Conservation (phyloP, 192 early-diverging fungal genomes). For the Diversispora epigaea region DNA sequence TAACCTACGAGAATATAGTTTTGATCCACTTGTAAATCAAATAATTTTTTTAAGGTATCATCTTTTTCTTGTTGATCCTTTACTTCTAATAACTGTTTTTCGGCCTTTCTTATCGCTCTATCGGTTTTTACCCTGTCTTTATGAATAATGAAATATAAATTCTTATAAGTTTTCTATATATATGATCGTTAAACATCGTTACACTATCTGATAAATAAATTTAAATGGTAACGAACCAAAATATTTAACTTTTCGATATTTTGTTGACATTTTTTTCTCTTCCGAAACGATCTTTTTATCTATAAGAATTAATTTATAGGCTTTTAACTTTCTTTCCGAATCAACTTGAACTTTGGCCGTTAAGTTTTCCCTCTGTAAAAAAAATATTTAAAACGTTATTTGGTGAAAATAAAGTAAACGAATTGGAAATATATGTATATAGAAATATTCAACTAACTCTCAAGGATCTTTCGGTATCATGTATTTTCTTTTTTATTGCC, state of each 20-base stretch:
- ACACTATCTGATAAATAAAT: neutral
- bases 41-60: constrained; percentile 32
- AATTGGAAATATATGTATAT: constrained; percentile 5
- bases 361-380: constrained; percentile 34
- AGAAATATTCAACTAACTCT: neutral
- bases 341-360: constrained; percentile 42
- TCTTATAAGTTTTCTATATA: neutral
- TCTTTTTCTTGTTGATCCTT: constrained; percentile 36
- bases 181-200: neutral
- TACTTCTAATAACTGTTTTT: constrained; percentile 35
- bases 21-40: constrained; percentile 38
- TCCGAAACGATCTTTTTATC: constrained; percentile 45
- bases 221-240: constrained; percentile 42
- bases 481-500: constrained; percentile 47
- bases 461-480: constrained; percentile 41
- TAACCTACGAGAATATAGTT: constrained; percentile 37
- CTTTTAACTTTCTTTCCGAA: constrained; percentile 43
- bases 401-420: neutral
- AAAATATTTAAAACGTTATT: neutral
- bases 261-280: constrained; percentile 45
- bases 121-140: constrained; percentile 50
- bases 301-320: constrained; percentile 43
- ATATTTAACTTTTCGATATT: constrained; percentile 51
- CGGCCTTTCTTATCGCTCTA: constrained; percentile 41
- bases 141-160: neutral